phyloP scores from a whole-genome alignment of 2,329 filamentous ascomycete genomes.

The Chaetomiaceae sp. region DNA sequence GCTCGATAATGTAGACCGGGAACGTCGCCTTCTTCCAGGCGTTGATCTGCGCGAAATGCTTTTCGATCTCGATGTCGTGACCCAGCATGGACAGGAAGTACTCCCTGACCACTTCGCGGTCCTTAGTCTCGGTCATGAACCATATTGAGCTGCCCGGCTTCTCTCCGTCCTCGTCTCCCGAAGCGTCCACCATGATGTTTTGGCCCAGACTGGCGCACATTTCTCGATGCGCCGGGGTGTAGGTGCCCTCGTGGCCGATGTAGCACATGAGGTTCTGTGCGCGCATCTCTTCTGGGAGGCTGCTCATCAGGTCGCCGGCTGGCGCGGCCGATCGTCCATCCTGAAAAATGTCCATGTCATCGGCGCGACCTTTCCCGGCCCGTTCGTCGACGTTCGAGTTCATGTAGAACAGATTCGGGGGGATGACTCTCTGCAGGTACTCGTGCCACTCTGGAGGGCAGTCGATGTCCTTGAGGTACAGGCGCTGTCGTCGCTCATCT shows the following conservation, averaged over 20 bases:
- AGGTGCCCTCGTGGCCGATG: conserved; percentile 94
- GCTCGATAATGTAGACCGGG: conserved; percentile 87
- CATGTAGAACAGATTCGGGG: conserved; percentile 80
- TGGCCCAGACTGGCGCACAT: conserved; percentile 97
- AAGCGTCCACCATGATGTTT: conserved; percentile 97
- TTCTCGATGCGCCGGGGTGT: conserved; percentile 89
- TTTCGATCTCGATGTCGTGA: conserved; percentile 94
- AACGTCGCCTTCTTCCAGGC: conserved; percentile 95
- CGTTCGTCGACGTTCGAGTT: conserved; percentile 67
- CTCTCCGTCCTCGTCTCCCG: conserved; percentile 66
- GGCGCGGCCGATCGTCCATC: conserved; percentile 56
- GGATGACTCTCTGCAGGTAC: conserved; percentile 71
- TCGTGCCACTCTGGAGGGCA: conserved; percentile 85
- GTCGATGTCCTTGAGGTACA: conserved; percentile 97
- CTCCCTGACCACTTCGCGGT: conserved; percentile 83
- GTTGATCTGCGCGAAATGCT: conserved; percentile 92
- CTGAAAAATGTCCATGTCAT: conserved; percentile 39
- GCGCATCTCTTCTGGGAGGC: conserved; percentile 77
- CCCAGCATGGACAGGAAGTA: conserved; percentile 91
- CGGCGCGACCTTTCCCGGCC: conserved; percentile 24
- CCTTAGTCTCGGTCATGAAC: conserved; percentile 98
- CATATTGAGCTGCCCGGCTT: conserved; percentile 87
- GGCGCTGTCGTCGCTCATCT: conserved; percentile 73
- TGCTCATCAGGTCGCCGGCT: conserved; percentile 92
- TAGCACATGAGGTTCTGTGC: conserved; percentile 98